Evolutionary conservation across 2,329 filamentous ascomycete genomes (phyloP).

Genomic region (Xylariales sp.): DNA sequence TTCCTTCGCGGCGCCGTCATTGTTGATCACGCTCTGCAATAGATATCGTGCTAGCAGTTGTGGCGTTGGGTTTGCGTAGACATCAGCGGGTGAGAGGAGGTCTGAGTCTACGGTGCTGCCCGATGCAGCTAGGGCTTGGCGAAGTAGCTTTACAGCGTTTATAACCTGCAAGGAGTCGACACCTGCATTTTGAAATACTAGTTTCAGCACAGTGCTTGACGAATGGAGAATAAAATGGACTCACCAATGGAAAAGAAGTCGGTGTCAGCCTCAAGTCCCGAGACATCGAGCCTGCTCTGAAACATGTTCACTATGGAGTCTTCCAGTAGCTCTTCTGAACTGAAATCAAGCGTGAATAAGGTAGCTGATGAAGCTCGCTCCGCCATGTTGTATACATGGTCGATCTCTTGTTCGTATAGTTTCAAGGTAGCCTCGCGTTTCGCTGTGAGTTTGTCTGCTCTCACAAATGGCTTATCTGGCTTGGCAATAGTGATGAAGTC

Average conservation of each 20-base stretch:
- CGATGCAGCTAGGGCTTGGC: slow-evolving; percentile 23
- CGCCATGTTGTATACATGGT: slow-evolving; percentile 30
- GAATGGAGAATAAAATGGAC: too few relatives aligned
- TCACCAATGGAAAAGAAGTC: slow-evolving; percentile 30
- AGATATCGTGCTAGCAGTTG: slow-evolving; percentile 29
- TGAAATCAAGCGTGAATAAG: slow-evolving; percentile 21
- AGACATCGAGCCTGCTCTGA: slow-evolving; percentile 15
- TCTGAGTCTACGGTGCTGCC: slow-evolving; percentile 27
- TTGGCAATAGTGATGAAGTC: slow-evolving; percentile 34
- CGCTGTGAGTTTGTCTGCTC: slow-evolving; percentile 41
- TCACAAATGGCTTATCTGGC: slow-evolving; percentile 35
- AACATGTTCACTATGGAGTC: slow-evolving; percentile 27
- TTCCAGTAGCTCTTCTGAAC: slow-evolving; percentile 20
- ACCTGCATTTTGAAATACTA: slow-evolving; percentile 13
- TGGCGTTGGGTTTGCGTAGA: slow-evolving; percentile 34
- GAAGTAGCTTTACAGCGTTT: slow-evolving; percentile 29
- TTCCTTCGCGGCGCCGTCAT: slow-evolving; percentile 7
- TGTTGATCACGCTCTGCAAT: slow-evolving; percentile 16
- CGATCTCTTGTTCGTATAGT: slow-evolving; percentile 38
- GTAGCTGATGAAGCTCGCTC: slow-evolving; percentile 10
- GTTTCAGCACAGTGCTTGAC: background rate
- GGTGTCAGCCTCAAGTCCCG: slow-evolving; percentile 22
- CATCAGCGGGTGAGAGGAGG: slow-evolving; percentile 29
- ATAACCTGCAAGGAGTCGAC: slow-evolving; percentile 39
- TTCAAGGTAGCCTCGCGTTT: slow-evolving; percentile 33